Base-by-base conservation (phyloP, 148 eudicot genomes). In the Rhododendron ferrugineum region DNA sequence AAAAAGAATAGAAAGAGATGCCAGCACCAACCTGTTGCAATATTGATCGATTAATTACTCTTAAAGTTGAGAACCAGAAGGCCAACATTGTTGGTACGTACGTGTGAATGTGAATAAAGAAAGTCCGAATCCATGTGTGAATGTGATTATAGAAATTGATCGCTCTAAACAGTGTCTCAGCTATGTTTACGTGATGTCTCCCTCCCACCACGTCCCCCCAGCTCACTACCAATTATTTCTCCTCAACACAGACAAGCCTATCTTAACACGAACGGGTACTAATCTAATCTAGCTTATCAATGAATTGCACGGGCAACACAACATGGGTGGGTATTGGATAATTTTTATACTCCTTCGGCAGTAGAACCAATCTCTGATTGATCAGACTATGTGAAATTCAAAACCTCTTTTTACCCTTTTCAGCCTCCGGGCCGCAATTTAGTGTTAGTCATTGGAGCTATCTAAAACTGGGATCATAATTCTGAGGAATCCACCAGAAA, bases 151-250 rank as follows among this genome's bases (percentile, higher is more conserved):
- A 54, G 44, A 64, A 42, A 9, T 66, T 36, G 84, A 82, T 83
- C 58, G 84, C 68, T 83, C 58, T 16, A 5, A 83, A 28, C 20
- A 30, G 8, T 46, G 30, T 46, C 2, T 70, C 20, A 8, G 64
- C 47, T 42, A 47, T 83, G 78, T 83, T 83, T 30, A 42, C 44
- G 78, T 37, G 5, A 70, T 70, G 85, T 83, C 62, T 20, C 47
- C 79, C 46, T 60, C 28, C 76, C 84, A 37, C 47, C 22, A 60
- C 32, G 50, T 44, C 26, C 58, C 30, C 30, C 42, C 82, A 47
- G 56, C 58, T 79, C 82, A 79, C 36, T n/a, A 79, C 56, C 56
- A 79, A 46, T 79, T 15, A 26, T 14, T 79, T 50, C 18, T 66
- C 30, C 58, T 44, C 50, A 11, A 78, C 47, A 13, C 47, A 40